Evolutionary conservation across 345 rosid genomes (phyloP).

Genomic region (Rhodomyrtus tomentosa): DNA sequence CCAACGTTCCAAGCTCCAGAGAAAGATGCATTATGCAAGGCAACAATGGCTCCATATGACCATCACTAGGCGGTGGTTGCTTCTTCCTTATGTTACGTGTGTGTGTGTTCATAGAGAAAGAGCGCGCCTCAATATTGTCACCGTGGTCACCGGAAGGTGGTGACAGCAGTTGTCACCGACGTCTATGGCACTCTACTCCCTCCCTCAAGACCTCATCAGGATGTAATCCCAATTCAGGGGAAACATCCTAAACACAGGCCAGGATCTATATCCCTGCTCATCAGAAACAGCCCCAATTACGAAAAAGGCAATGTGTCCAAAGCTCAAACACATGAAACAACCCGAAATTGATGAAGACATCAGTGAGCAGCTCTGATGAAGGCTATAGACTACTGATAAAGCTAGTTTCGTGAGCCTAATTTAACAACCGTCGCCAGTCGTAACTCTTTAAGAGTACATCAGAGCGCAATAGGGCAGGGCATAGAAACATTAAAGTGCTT

Average conservation of each 20-base stretch:
- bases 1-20: neutral
- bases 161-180: rapidly evolving
- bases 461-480: neutral
- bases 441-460: neutral
- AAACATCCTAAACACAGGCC: neutral
- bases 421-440: neutral
- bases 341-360: neutral
- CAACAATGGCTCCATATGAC: neutral
- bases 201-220: neutral
- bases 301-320: neutral
- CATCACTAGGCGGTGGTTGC: neutral
- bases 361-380: neutral
- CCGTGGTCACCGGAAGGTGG: neutral
- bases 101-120: no score
- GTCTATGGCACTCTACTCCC: neutral
- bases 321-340: neutral
- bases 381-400: neutral
- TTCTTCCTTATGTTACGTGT: neutral
- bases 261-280: neutral
- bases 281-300: neutral
- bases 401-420: neutral
- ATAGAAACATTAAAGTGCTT: neutral
- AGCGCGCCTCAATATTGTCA: neutral
- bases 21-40: neutral
- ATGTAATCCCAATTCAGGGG: neutral